Evolutionary conservation across 805 yeast genomes (phyloP), one percentile per base, ranked within the genome.

Genomic region (Candida hungchunana): DNA sequence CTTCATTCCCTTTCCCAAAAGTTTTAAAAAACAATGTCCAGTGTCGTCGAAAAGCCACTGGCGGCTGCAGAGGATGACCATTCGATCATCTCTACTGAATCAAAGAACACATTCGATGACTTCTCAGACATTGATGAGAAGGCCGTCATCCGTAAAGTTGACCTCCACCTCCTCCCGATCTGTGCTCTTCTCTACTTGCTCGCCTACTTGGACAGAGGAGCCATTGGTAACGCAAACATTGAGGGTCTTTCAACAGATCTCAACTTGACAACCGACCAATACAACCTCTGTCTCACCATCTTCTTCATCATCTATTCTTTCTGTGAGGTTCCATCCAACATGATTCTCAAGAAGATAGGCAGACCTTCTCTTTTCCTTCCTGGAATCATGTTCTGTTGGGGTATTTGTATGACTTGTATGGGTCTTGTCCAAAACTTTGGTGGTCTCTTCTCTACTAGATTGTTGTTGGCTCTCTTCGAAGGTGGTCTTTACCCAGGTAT

Each of bases 291-390:
- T 53, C 69, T 75, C 37, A 67, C 77, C n/a, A 63, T 75, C 29
- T 65, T 52, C 67, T 73, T 43, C 33, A 69, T 68, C 14, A 79
- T 79, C 13, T 73, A 73, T 38, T 65, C 71, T 31, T 44, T 74
- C 24, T 76, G 75, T 23, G 75, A 69, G 40, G 60, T 73, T 19
- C 79, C 79, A 8, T 62, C 75, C 1, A 67, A 67, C 33, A 55
- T 62, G 50, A 47, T 72, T 9, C 48, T 71, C 34, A 69, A 65
- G 44, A 53, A 61, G 29, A 48, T 67, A 7, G 76, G 73, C 1
- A 65, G 60, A 38, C 81, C 83, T 1, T 64, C 77, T 0, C 36
- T 71, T 9, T 73, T 71, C 46, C 66, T 76, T 31, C 64, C 79
- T 0, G 39, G 52, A 9, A 64, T 71, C 28, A 72, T 74, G 77